A percentile compares a stretch with the other conserved stretches of the same genome.
phyloP scores from a whole-genome alignment of 805 yeast genomes.

The Nakazawaea wyomingensis region DNA sequence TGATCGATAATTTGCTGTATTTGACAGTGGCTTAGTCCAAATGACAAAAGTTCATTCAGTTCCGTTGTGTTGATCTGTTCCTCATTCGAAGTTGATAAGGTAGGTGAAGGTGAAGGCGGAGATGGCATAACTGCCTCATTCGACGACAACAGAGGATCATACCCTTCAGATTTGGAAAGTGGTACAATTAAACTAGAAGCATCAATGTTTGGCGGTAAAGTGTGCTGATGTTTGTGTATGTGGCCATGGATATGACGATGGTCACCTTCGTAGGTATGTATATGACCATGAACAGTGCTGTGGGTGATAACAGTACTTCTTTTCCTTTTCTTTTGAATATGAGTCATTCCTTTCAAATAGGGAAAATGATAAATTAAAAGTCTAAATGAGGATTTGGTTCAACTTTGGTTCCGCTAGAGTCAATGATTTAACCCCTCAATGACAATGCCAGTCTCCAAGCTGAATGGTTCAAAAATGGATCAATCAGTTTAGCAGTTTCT shows the following conservation, averaged over 20 bases:
- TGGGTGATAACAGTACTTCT: conserved; percentile 8
- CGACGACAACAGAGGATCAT: neutral
- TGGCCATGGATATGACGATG: conserved; percentile 16
- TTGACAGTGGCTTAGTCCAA: conserved; percentile 9
- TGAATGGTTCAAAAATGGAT: no score
- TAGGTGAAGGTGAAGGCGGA: neutral
- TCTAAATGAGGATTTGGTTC: no score
- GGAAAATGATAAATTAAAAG: no score
- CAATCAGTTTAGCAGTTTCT: no score
- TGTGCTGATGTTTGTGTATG: conserved; percentile 13
- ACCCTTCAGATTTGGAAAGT: neutral
- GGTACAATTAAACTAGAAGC: neutral
- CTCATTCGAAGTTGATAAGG: neutral
- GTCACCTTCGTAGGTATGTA: conserved; percentile 10
- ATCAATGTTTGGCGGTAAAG: conserved; percentile 8
- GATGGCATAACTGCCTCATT: neutral
- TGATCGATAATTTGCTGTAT: conserved; percentile 13
- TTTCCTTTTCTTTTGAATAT: neutral
- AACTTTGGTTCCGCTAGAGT: no score
- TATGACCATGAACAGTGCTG: conserved; percentile 12
- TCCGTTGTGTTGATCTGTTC: neutral
- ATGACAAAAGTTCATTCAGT: neutral
- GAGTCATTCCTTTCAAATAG: neutral
- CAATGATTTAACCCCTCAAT: no score
- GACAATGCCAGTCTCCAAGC: no score